These are phyloP conservation scores for Intubia oerlemansii DNA, from an alignment of 2,329 filamentous ascomycete genomes.

Conservation along the genomic window DNA sequence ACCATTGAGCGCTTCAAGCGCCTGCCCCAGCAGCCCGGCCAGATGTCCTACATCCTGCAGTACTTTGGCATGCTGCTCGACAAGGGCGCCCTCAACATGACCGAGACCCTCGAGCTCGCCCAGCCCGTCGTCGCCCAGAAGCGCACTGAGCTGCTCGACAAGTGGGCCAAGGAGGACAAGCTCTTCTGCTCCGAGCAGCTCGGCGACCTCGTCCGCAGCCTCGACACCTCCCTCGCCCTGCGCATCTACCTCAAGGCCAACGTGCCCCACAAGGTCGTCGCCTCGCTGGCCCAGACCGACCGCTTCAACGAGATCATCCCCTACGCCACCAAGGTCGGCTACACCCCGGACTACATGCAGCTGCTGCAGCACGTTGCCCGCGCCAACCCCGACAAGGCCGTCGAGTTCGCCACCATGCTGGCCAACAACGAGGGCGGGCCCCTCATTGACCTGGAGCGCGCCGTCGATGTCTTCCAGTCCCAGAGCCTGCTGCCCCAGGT, in stretches of 20 bases:
- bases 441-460: conserved; percentile 78
- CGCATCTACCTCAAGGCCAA: conserved; percentile 82
- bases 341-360: conserved; percentile 87
- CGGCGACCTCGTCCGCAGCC: conserved; percentile 76
- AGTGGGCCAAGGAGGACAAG: conserved; percentile 95
- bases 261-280: conserved; percentile 81
- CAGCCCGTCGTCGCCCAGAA: conserved; percentile 84
- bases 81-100: conserved; percentile 79
- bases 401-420: conserved; percentile 82
- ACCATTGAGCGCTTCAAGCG: conserved; percentile 95
- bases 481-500: conserved; percentile 96
- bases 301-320: conserved; percentile 94
- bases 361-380: conserved; percentile 84
- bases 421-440: conserved; percentile 77
- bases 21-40: conserved; percentile 56
- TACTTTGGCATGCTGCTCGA: conserved; percentile 96
- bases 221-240: conserved; percentile 75
- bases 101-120: conserved; percentile 85
- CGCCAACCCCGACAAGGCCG: conserved; percentile 78
- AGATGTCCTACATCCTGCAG: conserved; percentile 85
- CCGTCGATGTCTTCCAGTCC: conserved; percentile 94
- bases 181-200: conserved; percentile 90
- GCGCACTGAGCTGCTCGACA: conserved; percentile 87
- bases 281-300: conserved; percentile 82
- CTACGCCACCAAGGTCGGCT: conserved; percentile 67